Base-by-base conservation (phyloP, 768 basidiomycete genomes). In the Cytidiella melzeri region DNA sequence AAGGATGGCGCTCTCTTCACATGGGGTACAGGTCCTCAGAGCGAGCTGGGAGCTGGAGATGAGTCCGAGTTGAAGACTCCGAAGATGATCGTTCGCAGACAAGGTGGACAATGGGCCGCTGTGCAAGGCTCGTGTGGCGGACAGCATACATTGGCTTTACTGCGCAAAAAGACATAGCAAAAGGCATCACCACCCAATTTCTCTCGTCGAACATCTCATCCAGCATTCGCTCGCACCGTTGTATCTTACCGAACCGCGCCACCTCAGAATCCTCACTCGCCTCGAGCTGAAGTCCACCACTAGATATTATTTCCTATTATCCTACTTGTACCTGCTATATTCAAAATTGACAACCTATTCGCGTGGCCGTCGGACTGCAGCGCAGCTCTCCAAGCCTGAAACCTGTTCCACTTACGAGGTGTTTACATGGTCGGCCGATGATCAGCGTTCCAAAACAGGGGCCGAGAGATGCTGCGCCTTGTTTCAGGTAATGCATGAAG, bases 1-100 rank as follows among this genome's bases (percentile, higher is more conserved):
- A 60, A 68, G 51, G 79, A 69, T 38, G 87, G 87, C 27, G 81
- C 83, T 2, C 64, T 89, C 55, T 87, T 83, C 58, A 70, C 79
- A 26, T 90, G 87, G 87, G 87, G 87, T 43, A 81, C 83, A 52
- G 85, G 84, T n/a, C 73, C 78, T 4, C 84, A 86, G 57, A 80
- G 87, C 43, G 87, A 90, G 61, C 72, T 90, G 18, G 87, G 58
- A 20, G 56, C 55, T n/a, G 74, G 78, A 30, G 75, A 75, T 24
- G 78, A 78, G 47, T 75, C 75, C 47, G 79, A 81, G 55, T 79
- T 82, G 19, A 69, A 68, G 56, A 85, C 80, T 6, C 87, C 87
- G 0, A 78, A 68, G 36, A 70, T 76, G 15, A 75, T 89, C 38
- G 87, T 90, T 20, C 79, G 84, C 42, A 79, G 76, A 62, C 81